Percentiles rank a stretch among this genome's conserved stretches.
Evolutionary conservation across 2,329 filamentous ascomycete genomes (phyloP).

Genomic region (Teratosphaeriaceae sp.): DNA sequence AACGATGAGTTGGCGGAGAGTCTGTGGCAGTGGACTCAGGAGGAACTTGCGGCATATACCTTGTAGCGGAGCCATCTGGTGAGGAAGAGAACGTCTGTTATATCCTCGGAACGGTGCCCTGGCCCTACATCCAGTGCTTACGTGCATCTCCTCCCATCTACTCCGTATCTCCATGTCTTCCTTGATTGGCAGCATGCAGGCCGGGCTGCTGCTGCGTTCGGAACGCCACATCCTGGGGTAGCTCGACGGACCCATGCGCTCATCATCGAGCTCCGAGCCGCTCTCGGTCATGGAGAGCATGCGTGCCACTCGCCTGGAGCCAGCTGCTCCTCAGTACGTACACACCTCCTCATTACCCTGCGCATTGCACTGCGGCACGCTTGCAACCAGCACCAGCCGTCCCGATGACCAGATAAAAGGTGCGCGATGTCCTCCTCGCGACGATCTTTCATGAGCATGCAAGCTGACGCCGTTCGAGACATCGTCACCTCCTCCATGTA

Average conservation of each 20-base stretch:
- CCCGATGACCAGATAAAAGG: background rate
- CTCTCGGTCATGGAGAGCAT: too few species aligned
- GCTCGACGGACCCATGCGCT: background rate
- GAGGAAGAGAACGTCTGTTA: too few species aligned
- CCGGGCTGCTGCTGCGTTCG: too few species aligned
- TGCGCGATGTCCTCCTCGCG: background rate
- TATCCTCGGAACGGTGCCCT: too few species aligned
- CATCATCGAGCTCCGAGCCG: too few species aligned
- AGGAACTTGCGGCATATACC: constrained; percentile 14
- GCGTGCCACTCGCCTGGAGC: too few species aligned
- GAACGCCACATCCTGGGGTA: background rate
- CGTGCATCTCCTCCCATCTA: too few species aligned
- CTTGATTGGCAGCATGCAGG: too few species aligned
- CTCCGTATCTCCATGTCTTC: too few species aligned
- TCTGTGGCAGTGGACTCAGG: constrained; percentile 27
- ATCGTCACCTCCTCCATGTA: background rate
- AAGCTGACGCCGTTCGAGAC: background rate
- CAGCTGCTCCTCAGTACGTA: constrained; percentile 10
- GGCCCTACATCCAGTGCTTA: too few species aligned
- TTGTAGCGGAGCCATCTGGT: too few species aligned
- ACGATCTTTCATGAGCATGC: background rate
- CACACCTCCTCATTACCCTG: constrained; percentile 1
- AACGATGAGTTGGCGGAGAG: constrained; percentile 16
- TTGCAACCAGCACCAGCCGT: background rate
- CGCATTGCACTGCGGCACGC: background rate